phyloP scores from a whole-genome alignment of 306 rosid species.

The Cajanus cajan region DNA sequence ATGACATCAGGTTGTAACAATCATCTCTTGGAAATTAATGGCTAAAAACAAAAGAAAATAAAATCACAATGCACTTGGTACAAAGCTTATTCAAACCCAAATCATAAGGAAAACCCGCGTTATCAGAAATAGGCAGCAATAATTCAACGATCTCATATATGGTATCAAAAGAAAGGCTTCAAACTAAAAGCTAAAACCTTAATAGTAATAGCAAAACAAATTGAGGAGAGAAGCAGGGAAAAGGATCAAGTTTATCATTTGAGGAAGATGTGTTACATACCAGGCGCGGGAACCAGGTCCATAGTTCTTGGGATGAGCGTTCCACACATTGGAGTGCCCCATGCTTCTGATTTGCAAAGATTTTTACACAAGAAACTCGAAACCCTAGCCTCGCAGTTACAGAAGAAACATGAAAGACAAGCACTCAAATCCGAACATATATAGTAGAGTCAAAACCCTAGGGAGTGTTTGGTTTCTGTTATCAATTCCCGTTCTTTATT shows the following conservation, averaged over 20 bases:
- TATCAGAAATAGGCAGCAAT: background rate
- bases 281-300: slow-evolving; percentile 97
- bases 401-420: background rate
- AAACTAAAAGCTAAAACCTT: background rate
- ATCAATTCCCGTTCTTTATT: background rate
- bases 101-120: background rate
- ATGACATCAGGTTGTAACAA: background rate
- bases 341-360: slow-evolving; percentile 33
- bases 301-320: slow-evolving; percentile 87
- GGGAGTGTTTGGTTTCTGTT: background rate
- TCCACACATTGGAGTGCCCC: slow-evolving; percentile 96
- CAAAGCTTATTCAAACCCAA: background rate
- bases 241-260: background rate
- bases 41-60: background rate
- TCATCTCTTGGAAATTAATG: background rate
- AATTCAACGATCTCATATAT: background rate
- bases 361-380: too few species aligned
- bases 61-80: background rate
- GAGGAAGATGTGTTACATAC: slow-evolving; percentile 31
- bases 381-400: slow-evolving; percentile 5
- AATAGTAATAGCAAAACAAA: background rate
- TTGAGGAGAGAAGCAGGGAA: background rate
- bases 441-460: slow-evolving; percentile 44
- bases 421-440: background rate
- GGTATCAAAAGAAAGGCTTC: background rate